Evolutionary conservation across 768 basidiomycete species (phyloP).

Genomic region (Daedaleopsis sinensis): DNA sequence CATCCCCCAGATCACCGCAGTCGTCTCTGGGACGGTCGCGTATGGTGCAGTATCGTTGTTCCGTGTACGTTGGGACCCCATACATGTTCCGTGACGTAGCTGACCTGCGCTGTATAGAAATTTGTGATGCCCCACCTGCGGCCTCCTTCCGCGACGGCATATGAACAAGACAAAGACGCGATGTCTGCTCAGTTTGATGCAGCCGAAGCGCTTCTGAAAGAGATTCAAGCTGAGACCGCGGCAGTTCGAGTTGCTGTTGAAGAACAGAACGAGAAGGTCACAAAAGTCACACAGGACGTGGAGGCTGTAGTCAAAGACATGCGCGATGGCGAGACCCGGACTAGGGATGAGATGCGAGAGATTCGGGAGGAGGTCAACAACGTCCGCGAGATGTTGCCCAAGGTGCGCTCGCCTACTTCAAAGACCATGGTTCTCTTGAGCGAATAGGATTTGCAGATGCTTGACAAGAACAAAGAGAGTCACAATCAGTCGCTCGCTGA

Average conservation of each 20-base stretch:
- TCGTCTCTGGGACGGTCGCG: conserved; percentile 83
- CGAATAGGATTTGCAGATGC: conserved; percentile 64
- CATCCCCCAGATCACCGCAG: conserved; percentile 77
- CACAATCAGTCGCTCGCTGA: conserved; percentile 84
- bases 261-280: conserved; percentile 73
- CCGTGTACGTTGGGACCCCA: conserved; percentile 49
- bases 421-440: too few species aligned
- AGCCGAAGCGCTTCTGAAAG: conserved; percentile 77
- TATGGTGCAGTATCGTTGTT: conserved; percentile 84
- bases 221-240: conserved; percentile 77
- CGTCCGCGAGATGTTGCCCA: conserved; percentile 90
- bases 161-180: conserved; percentile 85
- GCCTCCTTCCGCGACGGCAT: conserved; percentile 86
- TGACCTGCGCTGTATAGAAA: conserved; percentile 58
- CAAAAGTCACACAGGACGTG: conserved; percentile 72
- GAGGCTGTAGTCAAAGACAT: conserved; percentile 73
- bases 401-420: conserved; percentile 50
- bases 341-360: conserved; percentile 88
- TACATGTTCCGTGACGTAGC: neutral
- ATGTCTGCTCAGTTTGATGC: conserved; percentile 90
- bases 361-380: conserved; percentile 90
- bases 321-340: conserved; percentile 75
- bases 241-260: conserved; percentile 75
- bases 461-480: conserved; percentile 87
- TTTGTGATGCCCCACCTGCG: conserved; percentile 88